A percentile compares a stretch with the other conserved stretches of the same genome.
Conservation (phyloP, 2,329 filamentous ascomycete genomes). For the Knoxdaviesia capensis region DNA sequence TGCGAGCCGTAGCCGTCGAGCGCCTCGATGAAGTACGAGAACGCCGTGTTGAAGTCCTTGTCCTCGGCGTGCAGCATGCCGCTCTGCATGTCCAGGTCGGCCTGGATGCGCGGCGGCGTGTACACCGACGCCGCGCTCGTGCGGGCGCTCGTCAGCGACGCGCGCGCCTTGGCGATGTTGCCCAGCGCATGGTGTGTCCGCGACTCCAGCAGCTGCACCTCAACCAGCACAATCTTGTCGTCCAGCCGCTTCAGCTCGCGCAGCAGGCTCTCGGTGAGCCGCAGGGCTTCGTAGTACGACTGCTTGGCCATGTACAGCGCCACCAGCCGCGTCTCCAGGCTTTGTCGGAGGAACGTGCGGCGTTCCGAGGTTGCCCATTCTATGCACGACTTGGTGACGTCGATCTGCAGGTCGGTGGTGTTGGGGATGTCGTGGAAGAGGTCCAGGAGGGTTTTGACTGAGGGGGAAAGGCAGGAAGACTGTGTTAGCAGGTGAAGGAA, state of each 20-base stretch:
- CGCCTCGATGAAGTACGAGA: conserved; percentile 97
- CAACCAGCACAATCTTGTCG: conserved; percentile 86
- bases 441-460: conserved; percentile 91
- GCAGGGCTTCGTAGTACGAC: conserved; percentile 90
- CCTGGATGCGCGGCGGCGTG: conserved; percentile 85
- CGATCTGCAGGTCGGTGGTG: conserved; percentile 82
- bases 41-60: conserved; percentile 96
- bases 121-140: conserved; percentile 95
- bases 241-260: conserved; percentile 95
- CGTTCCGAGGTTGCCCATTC: conserved; percentile 95
- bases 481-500: conserved; percentile 1
- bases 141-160: conserved; percentile 80
- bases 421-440: conserved; percentile 87
- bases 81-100: conserved; percentile 95
- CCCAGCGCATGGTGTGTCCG: conserved; percentile 93
- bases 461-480: conserved; percentile 1
- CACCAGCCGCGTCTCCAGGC: conserved; percentile 90
- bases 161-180: conserved; percentile 88
- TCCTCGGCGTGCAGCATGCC: conserved; percentile 98
- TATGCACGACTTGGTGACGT: conserved; percentile 96
- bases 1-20: conserved; percentile 91
- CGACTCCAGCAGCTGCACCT: conserved; percentile 94
- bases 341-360: conserved; percentile 90
- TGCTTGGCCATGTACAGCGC: conserved; percentile 92
- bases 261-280: conserved; percentile 87